These are phyloP conservation scores for Erythrophleum fordii DNA, from an alignment of 306 rosid genomes.

Conservation along the genomic window DNA sequence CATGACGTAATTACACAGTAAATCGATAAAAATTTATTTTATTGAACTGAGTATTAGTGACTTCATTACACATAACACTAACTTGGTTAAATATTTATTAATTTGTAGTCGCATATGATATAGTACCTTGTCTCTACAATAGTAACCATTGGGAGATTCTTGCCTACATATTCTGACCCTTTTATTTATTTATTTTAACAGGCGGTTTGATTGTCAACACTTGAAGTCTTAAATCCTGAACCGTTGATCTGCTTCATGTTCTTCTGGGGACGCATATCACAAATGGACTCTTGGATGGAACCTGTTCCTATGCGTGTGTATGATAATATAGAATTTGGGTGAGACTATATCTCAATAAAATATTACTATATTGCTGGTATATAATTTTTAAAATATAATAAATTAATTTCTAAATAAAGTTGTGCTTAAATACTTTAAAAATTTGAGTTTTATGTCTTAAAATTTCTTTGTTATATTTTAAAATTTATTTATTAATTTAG, in stretches of 20 bases:
- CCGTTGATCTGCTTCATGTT: not conserved
- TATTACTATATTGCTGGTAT: not conserved
- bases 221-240: conserved; percentile 1
- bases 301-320: conserved; percentile 8
- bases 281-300: not conserved
- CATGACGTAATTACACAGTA: not conserved
- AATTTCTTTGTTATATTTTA: no score
- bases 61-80: no score
- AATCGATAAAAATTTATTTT: no score
- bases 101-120: no score
- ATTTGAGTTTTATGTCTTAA: no score
- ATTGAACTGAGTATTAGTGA: no score
- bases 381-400: not conserved
- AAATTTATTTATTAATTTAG: no score
- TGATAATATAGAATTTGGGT: not conserved
- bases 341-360: not conserved
- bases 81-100: no score
- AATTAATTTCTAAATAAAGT: no score
- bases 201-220: conserved; percentile 53
- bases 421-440: no score
- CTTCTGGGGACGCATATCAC: not conserved
- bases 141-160: not conserved
- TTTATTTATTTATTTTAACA: conserved; percentile 20
- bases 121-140: no score
- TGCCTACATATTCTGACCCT: not conserved